Evolutionary conservation across 164 flowering plant species (phyloP).

Genomic region (Vitis vinifera): DNA sequence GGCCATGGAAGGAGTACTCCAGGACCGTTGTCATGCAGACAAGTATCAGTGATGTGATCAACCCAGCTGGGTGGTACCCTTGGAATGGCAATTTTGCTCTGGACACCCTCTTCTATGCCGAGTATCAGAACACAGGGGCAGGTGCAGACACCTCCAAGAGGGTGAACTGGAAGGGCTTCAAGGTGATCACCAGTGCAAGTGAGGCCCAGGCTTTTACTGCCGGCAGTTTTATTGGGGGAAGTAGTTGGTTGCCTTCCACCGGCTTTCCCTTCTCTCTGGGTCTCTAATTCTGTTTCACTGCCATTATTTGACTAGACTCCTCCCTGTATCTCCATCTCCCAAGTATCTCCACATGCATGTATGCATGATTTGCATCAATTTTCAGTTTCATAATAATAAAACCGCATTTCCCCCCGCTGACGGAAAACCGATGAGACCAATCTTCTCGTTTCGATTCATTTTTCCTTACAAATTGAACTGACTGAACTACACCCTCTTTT

Average conservation of each 20-base stretch:
- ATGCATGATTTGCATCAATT: too few species aligned
- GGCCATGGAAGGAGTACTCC: conserved; percentile 86
- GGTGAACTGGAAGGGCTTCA: conserved; percentile 84
- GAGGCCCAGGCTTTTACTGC: conserved; percentile 48
- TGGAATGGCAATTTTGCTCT: conserved; percentile 63
- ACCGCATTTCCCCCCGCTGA: too few species aligned
- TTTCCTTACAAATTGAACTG: too few species aligned
- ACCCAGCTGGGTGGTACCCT: conserved; percentile 82
- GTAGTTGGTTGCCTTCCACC: conserved; percentile 52
- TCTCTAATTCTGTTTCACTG: conserved; percentile 14
- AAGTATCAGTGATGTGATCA: conserved; percentile 42
- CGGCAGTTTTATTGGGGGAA: conserved; percentile 50
- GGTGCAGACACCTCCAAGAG: conserved; percentile 54
- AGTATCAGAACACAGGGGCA: conserved; percentile 74
- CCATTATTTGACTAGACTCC: too few species aligned
- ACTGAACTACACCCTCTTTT: too few species aligned
- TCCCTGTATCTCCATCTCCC: too few species aligned
- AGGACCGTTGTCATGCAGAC: conserved; percentile 70
- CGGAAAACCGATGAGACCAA: too few species aligned
- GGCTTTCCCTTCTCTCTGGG: conserved; percentile 64
- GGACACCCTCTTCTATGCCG: conserved; percentile 62
- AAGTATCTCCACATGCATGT: too few species aligned
- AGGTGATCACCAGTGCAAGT: conserved; percentile 27
- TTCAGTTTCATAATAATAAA: too few species aligned
- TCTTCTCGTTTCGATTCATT: too few species aligned